Evolutionary conservation across 106 monocot species (phyloP), one percentile per base, ranked within the genome.

Genomic region (Phalaenopsis aphrodite): DNA sequence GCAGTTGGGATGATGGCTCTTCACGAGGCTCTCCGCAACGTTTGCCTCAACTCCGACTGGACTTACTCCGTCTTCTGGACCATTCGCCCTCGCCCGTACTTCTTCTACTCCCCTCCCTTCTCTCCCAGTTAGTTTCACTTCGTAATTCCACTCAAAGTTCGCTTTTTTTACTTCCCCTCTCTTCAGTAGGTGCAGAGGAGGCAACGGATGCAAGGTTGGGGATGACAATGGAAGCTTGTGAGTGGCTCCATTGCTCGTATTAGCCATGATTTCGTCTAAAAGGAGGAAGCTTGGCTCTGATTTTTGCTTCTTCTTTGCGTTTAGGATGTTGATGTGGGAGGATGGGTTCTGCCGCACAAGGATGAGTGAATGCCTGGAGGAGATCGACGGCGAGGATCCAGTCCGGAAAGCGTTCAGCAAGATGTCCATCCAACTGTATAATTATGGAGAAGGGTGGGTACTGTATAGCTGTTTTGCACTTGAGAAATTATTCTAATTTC

Each of bases 381-480:
- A 87, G 39, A 91, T 93, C 19, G 93, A 87, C 76, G 93, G 89
- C 10, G 93, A 95, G 79, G 95, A 93, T 80, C 86, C 83, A 4
- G 93, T 95, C 49, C 49, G 93, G 48, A 95, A 91, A 80, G 89
- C 95, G 72, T 95, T 95, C 89, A 91, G 92, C 90, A 95, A 95
- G 93, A 95, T 95, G 95, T 95, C 95, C 78, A 95, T 95, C 72
- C 93, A 95, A 84, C 90, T 95, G 41, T 95, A 95, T 78, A 95
- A 95, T 81, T 95, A 95, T 76, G 95, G 95, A 92, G 95, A 95
- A 92, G 95, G 95, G 95, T 95, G 94, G 90, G 94, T 94, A 87
- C 69, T 86, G 82, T 85, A 89, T 91, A 91, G 85, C 87, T 88
- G 86, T 38, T 73, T 52, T 87, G 65, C 5, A 74, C 19, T 73